A percentile compares a stretch with the other conserved stretches of the same genome.
Evolutionary conservation across 2,329 filamentous ascomycete genomes (phyloP).

Genomic region (Neoarthrinium moseri): DNA sequence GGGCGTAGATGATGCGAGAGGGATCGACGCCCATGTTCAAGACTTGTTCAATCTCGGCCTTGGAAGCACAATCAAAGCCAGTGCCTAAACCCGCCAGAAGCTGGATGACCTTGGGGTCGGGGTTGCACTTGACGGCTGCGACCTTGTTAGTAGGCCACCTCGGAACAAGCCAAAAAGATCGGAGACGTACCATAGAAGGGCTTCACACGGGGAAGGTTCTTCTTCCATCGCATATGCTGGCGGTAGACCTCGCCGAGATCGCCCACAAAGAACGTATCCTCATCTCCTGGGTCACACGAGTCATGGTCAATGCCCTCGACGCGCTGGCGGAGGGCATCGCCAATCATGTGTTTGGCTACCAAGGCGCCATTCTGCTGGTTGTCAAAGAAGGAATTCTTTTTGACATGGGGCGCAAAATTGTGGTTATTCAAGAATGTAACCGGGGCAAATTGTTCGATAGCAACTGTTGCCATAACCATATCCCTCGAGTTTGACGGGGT

Average conservation of each 20-base stretch:
- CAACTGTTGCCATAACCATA: slow-evolving; percentile 66
- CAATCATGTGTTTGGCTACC: slow-evolving; percentile 76
- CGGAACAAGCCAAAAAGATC: not conserved
- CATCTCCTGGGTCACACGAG: slow-evolving; percentile 84
- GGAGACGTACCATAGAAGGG: slow-evolving; percentile 80
- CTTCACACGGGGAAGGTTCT: slow-evolving; percentile 86
- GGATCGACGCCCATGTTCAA: slow-evolving; percentile 80
- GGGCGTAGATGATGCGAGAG: slow-evolving; percentile 94
- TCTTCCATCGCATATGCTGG: slow-evolving; percentile 98
- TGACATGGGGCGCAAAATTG: slow-evolving; percentile 31
- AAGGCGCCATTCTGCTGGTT: slow-evolving; percentile 42
- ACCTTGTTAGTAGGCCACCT: not conserved
- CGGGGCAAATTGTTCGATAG: slow-evolving; percentile 53
- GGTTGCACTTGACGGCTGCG: slow-evolving; percentile 96
- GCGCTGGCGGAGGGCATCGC: slow-evolving; percentile 81
- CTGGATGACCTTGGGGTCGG: slow-evolving; percentile 82
- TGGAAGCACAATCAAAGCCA: slow-evolving; percentile 98
- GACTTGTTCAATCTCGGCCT: slow-evolving; percentile 93
- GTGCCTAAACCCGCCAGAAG: slow-evolving; percentile 86
- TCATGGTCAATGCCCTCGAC: slow-evolving; percentile 84
- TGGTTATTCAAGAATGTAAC: slow-evolving; percentile 48
- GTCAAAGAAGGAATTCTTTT: slow-evolving; percentile 35
- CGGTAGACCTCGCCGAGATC: slow-evolving; percentile 98
- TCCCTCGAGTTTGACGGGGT: slow-evolving; percentile 41
- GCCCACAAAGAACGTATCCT: slow-evolving; percentile 97